phyloP scores from a whole-genome alignment of 2,329 filamentous ascomycete genomes.

The Ophiostoma himal-ulmi region DNA sequence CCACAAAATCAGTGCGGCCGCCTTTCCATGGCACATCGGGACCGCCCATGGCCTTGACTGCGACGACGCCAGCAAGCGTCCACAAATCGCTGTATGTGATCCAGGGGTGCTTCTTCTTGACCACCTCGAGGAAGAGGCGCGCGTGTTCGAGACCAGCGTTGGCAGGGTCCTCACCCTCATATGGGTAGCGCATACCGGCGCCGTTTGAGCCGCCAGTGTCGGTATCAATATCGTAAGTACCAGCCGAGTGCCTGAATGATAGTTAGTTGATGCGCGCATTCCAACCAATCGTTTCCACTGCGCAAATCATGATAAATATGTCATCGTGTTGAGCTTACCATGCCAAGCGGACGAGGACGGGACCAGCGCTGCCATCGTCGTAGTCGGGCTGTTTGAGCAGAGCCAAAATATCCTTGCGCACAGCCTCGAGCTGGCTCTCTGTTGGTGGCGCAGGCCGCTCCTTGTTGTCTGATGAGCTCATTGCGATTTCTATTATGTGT shows the following conservation, averaged over 20 bases:
- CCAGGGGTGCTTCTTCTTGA: slow-evolving; percentile 90
- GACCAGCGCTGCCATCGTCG: slow-evolving; percentile 92
- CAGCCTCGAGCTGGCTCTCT: background rate
- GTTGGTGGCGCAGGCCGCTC: slow-evolving; percentile 6
- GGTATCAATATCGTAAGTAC: slow-evolving; percentile 84
- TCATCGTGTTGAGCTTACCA: slow-evolving; percentile 35
- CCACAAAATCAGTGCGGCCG: slow-evolving; percentile 60
- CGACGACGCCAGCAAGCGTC: slow-evolving; percentile 78
- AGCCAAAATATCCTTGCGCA: slow-evolving; percentile 34
- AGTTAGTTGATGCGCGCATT: background rate
- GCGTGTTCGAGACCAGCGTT: slow-evolving; percentile 84
- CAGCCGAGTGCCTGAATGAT: slow-evolving; percentile 68
- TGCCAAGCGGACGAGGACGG: slow-evolving; percentile 80
- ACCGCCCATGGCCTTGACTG: slow-evolving; percentile 92
- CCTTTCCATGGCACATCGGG: slow-evolving; percentile 82
- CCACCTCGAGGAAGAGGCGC: slow-evolving; percentile 84
- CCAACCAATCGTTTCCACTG: background rate
- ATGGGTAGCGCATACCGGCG: slow-evolving; percentile 91
- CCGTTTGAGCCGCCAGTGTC: slow-evolving; percentile 90
- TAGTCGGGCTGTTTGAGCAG: slow-evolving; percentile 90
- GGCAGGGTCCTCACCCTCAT: slow-evolving; percentile 83
- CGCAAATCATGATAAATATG: background rate
- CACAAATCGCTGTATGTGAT: slow-evolving; percentile 94
- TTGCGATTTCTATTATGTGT: background rate
- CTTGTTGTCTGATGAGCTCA: background rate